Evolutionary conservation across 495 filamentous ascomycete species (phyloP).

Genomic region (Talaromyces wortmannii): DNA sequence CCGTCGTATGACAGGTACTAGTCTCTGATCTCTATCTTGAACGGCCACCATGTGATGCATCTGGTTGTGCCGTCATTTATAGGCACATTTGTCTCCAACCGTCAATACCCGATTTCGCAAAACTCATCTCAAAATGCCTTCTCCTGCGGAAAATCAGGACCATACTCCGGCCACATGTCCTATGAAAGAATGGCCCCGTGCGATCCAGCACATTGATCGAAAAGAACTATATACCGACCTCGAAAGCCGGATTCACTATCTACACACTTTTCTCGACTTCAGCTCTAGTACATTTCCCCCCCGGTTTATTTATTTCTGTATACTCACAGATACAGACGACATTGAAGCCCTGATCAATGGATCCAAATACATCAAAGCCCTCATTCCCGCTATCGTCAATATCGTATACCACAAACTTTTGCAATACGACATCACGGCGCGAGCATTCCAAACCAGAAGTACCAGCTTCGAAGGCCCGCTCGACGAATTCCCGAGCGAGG

Average conservation of each 20-base stretch:
- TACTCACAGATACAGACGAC: conserved; percentile 40
- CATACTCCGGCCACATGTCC: neutral
- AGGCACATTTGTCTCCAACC: too few species aligned
- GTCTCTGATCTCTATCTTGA: too few species aligned
- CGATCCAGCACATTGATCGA: conserved; percentile 54
- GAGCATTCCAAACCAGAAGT: conserved; percentile 58
- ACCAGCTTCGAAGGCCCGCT: conserved; percentile 57
- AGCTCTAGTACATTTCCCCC: conserved; percentile 45
- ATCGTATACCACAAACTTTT: conserved; percentile 74
- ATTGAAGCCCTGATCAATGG: conserved; percentile 59
- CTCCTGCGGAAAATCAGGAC: neutral
- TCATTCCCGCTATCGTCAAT: conserved; percentile 61
- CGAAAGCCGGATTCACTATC: conserved; percentile 59
- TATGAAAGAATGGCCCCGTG: conserved; percentile 8
- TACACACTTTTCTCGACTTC: conserved; percentile 69
- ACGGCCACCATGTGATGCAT: too few species aligned
- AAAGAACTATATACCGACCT: conserved; percentile 62
- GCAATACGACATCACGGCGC: conserved; percentile 68
- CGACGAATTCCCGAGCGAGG: conserved; percentile 53
- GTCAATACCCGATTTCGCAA: too few species aligned
- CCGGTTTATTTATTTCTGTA: neutral
- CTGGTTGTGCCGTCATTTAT: too few species aligned
- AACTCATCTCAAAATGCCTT: neutral
- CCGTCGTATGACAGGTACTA: too few species aligned
- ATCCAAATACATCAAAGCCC: conserved; percentile 63